phyloP scores from a whole-genome alignment of 148 eudicot species.

The Pharnaceum exiguum region DNA sequence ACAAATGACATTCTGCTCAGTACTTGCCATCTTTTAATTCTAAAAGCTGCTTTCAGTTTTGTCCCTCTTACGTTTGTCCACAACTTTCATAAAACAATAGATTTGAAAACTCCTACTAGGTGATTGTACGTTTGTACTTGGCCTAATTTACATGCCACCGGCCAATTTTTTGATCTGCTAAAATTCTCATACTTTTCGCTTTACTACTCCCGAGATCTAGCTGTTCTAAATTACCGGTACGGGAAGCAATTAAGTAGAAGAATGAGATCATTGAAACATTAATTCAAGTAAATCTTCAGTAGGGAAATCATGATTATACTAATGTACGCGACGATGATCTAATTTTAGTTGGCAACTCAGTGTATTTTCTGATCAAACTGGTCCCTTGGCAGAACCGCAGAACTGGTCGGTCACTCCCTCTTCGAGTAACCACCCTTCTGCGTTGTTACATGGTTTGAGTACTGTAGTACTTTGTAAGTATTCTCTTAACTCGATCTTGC shows the following conservation, averaged over 20 bases:
- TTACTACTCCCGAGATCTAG: slow-evolving; percentile 21
- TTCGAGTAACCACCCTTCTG: too few relatives aligned
- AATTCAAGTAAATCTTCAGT: neutral
- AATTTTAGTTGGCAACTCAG: slow-evolving; percentile 2
- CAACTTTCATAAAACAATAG: too few relatives aligned
- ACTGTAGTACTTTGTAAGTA: too few relatives aligned
- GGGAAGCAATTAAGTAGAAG: slow-evolving; percentile 8
- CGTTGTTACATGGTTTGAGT: too few relatives aligned
- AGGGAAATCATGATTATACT: neutral
- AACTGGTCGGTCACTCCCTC: neutral
- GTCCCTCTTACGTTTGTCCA: slow-evolving; percentile 13
- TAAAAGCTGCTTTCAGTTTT: slow-evolving; percentile 18
- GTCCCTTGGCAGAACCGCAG: too few relatives aligned
- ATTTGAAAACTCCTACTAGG: too few relatives aligned
- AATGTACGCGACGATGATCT: neutral
- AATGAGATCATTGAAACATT: neutral
- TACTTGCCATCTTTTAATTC: neutral
- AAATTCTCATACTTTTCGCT: neutral
- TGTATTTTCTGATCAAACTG: neutral
- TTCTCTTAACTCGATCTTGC: too few relatives aligned
- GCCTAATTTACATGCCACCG: slow-evolving; percentile 25
- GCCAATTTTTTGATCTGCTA: slow-evolving; percentile 5
- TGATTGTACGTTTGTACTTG: slow-evolving; percentile 8
- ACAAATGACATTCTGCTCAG: slow-evolving; percentile 6
- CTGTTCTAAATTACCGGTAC: slow-evolving; percentile 31